A percentile compares a stretch with the other conserved stretches of the same genome.
phyloP scores from a whole-genome alignment of 1,139 yeast genomes.

The Lizanozyma gosingica region DNA sequence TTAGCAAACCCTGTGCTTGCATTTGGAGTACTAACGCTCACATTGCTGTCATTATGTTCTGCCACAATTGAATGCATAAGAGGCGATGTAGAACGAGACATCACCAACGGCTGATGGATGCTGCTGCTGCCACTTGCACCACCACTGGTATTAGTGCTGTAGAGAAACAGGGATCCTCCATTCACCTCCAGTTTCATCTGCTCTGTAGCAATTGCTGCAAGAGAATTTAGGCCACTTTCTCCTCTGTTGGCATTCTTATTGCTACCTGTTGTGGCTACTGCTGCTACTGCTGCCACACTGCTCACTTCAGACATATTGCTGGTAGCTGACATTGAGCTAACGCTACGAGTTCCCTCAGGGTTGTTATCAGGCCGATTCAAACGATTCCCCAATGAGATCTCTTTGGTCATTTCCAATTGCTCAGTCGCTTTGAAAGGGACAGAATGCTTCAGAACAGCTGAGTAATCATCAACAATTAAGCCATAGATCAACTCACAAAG shows the following conservation, averaged over 20 bases:
- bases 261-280: conserved; percentile 1
- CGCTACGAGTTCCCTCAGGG: conserved; percentile 7
- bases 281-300: conserved; percentile 1
- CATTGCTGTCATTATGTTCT: not conserved
- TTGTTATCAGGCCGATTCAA: not conserved
- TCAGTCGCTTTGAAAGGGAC: conserved; percentile 18
- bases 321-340: conserved; percentile 8
- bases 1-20: not conserved
- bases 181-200: not conserved
- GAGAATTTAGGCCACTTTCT: conserved; percentile 7
- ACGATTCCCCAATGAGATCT: conserved; percentile 1
- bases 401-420: conserved; percentile 8
- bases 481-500: conserved; percentile 61
- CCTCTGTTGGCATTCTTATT: conserved; percentile 2
- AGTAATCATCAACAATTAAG: conserved; percentile 55
- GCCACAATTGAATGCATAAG: not conserved
- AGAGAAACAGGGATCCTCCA: too few relatives aligned
- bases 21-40: not conserved
- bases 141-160: too few relatives aligned
- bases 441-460: conserved; percentile 42
- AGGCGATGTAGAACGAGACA: not conserved
- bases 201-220: conserved; percentile 3
- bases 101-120: not conserved
- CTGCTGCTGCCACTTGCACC: too few relatives aligned
- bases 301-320: not conserved